Evolutionary conservation across 192 early-diverging fungal genomes (phyloP), one percentile per base, ranked within the genome.

Genomic region (Mortierella antarctica): DNA sequence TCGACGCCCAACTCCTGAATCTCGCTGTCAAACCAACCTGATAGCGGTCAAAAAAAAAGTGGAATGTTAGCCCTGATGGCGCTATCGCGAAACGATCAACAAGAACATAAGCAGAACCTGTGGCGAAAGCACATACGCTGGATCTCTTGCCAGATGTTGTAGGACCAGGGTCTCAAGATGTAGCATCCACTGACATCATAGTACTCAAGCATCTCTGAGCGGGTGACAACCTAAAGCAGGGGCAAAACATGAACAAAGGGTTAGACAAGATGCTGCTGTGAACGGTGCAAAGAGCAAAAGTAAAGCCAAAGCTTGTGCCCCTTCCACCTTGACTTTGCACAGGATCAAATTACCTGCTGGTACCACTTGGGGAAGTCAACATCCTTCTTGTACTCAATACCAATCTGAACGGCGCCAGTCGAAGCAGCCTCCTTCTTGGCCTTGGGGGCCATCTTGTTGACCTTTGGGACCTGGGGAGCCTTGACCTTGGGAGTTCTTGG

Each of bases 101-200:
- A 53, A 45, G 14, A 61, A 41, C 63, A 52, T 57, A 7, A 61
- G 10, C 7, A 65, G 10, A 10, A 41, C 11, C 57, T 3, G n/a
- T 20, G 9, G 21, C 21, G n/a, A 17, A n/a, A 18, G 15, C 7
- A 63, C 66, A 31, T 80, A 92, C 93, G 88, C 74, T 97, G 96
- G 66, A 99, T 95, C 83, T 94, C 89, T 85, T 98, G 93, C 98
- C 98, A 99, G 68, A 99, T 92, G 81, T 93, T 95, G 92, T 92
- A 97, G 31, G 96, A 89, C 86, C 93, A 91, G 15, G 98, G 98
- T 83, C 98, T 94, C 70, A 99, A 88, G 68, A 99, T 99, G 75
- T 99, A 99, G 87, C 98, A 99, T 55, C 98, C 98, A 77, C 92
- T 94, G 49, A 99, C 92, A 82, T 98, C 95, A 88, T 99, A 99